A percentile compares a stretch with the other conserved stretches of the same genome.
Evolutionary conservation across 176 grass and related monocot genomes (phyloP).

Genomic region (Bolboschoenus planiculmis): DNA sequence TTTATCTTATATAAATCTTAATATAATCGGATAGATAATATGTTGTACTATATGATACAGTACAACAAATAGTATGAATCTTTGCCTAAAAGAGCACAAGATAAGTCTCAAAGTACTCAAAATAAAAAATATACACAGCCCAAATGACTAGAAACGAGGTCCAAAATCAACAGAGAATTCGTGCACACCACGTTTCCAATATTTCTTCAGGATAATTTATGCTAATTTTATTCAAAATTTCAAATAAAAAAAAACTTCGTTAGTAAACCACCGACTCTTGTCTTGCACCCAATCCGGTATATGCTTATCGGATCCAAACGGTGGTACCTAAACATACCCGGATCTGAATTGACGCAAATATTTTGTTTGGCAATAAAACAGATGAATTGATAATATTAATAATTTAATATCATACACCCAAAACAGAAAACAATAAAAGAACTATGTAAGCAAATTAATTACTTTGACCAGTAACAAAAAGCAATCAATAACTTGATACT

Average conservation of each 20-base stretch:
- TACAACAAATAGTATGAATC: no score
- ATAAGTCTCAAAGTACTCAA: not conserved
- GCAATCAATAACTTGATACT: no score
- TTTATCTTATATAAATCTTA: no score
- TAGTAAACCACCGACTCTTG: constrained; percentile 2
- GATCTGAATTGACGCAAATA: not conserved
- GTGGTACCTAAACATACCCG: not conserved
- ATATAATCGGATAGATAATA: no score
- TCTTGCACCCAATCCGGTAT: not conserved
- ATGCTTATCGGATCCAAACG: not conserved
- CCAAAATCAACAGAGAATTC: not conserved
- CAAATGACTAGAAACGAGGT: not conserved
- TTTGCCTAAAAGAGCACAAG: no score
- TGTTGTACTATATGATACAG: no score
- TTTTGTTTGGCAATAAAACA: not conserved
- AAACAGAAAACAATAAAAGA: no score
- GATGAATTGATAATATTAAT: not conserved
- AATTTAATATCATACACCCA: no score
- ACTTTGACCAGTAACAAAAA: no score
- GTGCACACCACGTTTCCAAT: constrained; percentile 2
- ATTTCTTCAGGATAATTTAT: not conserved
- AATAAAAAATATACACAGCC: not conserved
- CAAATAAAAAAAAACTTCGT: not conserved
- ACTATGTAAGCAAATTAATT: no score
- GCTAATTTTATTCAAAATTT: not conserved